Evolutionary conservation across 1,284 basidiomycete genomes (phyloP).

Genomic region (Austropuccinia psidii): DNA sequence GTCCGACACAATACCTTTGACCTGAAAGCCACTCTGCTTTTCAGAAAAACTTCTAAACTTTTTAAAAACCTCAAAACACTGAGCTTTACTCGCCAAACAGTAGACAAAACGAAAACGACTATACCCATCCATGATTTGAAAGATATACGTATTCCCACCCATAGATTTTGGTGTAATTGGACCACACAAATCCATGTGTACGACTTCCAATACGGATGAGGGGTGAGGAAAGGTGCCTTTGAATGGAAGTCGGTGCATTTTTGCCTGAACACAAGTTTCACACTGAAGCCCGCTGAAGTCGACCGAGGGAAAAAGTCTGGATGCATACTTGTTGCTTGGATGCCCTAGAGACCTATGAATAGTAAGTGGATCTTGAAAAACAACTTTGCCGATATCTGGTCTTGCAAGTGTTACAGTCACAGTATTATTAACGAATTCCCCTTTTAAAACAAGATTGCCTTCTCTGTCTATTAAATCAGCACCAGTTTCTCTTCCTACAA

Average conservation of each 20-base stretch:
- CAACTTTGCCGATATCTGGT: too few species aligned
- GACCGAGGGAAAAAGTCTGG: not conserved
- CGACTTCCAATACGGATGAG: not conserved
- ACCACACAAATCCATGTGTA: constrained; percentile 28
- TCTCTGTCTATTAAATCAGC: too few species aligned
- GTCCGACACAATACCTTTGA: not conserved
- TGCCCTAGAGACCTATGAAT: constrained; percentile 6
- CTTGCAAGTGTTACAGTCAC: too few species aligned
- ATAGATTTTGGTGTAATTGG: not conserved
- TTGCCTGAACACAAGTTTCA: not conserved
- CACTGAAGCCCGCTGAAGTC: not conserved
- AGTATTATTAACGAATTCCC: too few species aligned
- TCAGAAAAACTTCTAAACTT: not conserved
- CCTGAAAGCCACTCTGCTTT: not conserved
- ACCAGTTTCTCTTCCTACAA: too few species aligned
- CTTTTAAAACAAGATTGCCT: too few species aligned
- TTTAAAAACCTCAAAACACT: not conserved
- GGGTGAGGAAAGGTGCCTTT: not conserved
- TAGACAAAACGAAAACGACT: not conserved
- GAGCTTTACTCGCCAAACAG: not conserved
- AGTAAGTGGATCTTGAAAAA: not conserved
- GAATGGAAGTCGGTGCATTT: constrained; percentile 4
- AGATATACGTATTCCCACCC: constrained; percentile 5
- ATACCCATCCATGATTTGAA: constrained; percentile 3
- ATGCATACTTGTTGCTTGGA: not conserved